These are phyloP conservation scores for Aureobasidium sp. DNA, from an alignment of 2,329 filamentous ascomycete species.

Conservation along the genomic window DNA sequence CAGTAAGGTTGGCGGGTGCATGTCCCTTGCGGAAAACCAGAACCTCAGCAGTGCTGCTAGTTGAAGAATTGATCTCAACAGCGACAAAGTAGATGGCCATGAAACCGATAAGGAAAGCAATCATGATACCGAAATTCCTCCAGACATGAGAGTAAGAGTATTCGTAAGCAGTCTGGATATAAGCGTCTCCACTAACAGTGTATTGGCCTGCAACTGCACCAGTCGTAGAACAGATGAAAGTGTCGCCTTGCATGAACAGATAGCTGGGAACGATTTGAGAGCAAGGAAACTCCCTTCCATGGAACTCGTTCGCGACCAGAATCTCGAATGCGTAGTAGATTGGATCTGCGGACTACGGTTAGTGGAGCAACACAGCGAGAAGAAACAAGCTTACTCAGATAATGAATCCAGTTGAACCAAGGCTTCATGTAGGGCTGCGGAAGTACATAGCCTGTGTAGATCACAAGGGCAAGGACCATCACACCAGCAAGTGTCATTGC, in stretches of 20 bases:
- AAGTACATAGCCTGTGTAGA: constrained; percentile 54
- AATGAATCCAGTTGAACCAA: constrained; percentile 47
- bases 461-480: constrained; percentile 50
- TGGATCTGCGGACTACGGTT: constrained; percentile 36
- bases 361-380: background rate
- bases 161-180: constrained; percentile 27
- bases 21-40: constrained; percentile 49
- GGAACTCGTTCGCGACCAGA: constrained; percentile 50
- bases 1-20: background rate
- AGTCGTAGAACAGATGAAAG: constrained; percentile 32
- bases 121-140: constrained; percentile 61
- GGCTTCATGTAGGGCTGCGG: constrained; percentile 33
- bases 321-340: constrained; percentile 60
- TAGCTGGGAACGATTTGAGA: constrained; percentile 34
- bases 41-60: constrained; percentile 58
- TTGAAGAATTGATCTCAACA: constrained; percentile 58
- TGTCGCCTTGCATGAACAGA: constrained; percentile 25
- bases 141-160: constrained; percentile 37
- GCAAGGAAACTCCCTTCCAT: constrained; percentile 28
- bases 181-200: constrained; percentile 33
- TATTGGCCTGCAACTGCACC: constrained; percentile 34
- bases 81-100: constrained; percentile 56
- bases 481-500: constrained; percentile 53
- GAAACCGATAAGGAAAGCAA: constrained; percentile 59
- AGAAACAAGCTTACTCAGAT: constrained; percentile 29